These are phyloP conservation scores for Colletotrichum coccodes DNA, from an alignment of 2,329 filamentous ascomycete genomes.

Conservation along the genomic window DNA sequence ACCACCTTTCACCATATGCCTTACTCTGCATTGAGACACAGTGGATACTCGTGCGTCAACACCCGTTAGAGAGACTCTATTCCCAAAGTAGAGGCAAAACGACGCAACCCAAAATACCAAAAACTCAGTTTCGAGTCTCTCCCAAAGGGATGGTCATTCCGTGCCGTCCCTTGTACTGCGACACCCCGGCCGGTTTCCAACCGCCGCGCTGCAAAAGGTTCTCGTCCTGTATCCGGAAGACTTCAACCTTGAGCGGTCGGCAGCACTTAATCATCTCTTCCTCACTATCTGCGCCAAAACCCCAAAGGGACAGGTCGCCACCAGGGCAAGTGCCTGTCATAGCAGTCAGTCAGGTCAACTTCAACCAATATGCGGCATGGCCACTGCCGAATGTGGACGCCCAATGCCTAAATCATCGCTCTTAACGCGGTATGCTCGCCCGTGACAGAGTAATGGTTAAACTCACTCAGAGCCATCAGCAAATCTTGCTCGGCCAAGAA, in stretches of 20 bases:
- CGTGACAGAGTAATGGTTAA: background rate
- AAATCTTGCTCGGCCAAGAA: conserved; percentile 85
- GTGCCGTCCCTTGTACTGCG: conserved; percentile 73
- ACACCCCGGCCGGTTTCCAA: conserved; percentile 71
- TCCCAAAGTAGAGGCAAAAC: background rate
- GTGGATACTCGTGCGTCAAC: background rate
- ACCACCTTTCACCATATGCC: too few relatives aligned
- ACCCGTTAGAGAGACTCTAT: background rate
- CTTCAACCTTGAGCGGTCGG: conserved; percentile 78
- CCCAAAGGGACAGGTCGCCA: conserved; percentile 85
- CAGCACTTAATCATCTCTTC: conserved; percentile 77
- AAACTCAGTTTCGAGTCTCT: conserved; percentile 15
- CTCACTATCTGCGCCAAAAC: conserved; percentile 75
- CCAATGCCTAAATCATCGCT: too few relatives aligned
- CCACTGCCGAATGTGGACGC: background rate
- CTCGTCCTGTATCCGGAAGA: conserved; percentile 70
- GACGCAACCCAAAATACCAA: too few relatives aligned
- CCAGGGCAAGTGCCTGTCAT: conserved; percentile 75
- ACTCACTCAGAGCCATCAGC: conserved; percentile 65
- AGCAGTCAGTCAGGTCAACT: background rate
- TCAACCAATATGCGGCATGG: too few relatives aligned
- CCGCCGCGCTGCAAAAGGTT: conserved; percentile 59
- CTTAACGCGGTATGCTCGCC: too few relatives aligned
- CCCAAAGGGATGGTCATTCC: conserved; percentile 59
- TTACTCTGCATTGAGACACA: too few relatives aligned